Evolutionary conservation across 495 filamentous ascomycete genomes (phyloP), one percentile per base, ranked within the genome.

Genomic region (Tuber magnatum): DNA sequence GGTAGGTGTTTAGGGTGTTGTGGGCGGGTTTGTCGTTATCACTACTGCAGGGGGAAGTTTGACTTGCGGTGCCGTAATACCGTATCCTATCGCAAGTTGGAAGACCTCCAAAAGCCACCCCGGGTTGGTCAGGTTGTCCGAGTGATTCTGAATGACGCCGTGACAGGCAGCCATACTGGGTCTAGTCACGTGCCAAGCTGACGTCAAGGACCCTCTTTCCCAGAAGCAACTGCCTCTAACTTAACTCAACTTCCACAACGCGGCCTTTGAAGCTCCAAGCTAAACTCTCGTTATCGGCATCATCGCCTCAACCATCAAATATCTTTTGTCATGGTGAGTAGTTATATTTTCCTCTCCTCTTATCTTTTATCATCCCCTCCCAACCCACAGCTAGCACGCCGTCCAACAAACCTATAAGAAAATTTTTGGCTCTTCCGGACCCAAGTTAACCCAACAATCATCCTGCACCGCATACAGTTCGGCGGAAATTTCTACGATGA

Each of bases 401-500:
- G 28, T 20, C 35, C 69, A 48, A 48, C 69, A 44, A n/a, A n/a
- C 42, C 22, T 61, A 40, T 43, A 69, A 42, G n/a, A 12, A 40
- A 24, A 44, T 32, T 44, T 18, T 35, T 12, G 28, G 41, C 41
- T 5, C 46, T 0, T 61, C 51, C 24, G 10, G 28, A 35, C 14
- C 1, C 14, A 65, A 79, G 44, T 41, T 43, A 65, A 38, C n/a
- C 28, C 46, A 56, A 65, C 32, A 20, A 80, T 76, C 77, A 74
- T 80, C 73, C 12, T 69, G 42, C 28, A 32, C 10, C 46, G 32
- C 35, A 40, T 24, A 73, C 7, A 80, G 78, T 80, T 80, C 41
- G 77, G 78, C 39, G 71, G 78, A 20, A 72, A 76, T 71, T 81
- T 75, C 72, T 82, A 80, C 41, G 80, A 80, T 38, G 77, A 80